These are phyloP conservation scores for Podila epigama DNA, from an alignment of 192 early-diverging fungal species.

Conservation along the genomic window DNA sequence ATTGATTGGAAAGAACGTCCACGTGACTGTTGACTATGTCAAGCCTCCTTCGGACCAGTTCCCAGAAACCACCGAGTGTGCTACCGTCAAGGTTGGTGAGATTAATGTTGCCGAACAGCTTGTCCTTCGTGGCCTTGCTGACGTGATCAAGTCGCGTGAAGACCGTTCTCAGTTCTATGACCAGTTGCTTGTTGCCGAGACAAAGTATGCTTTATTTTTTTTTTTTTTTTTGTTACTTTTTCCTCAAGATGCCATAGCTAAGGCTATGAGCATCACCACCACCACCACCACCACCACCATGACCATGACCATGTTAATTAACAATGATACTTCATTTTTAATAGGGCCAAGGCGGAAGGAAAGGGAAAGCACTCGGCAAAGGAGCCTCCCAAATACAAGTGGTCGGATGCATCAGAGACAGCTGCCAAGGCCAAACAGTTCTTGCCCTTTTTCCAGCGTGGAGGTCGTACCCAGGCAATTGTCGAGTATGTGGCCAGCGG, in stretches of 20 bases:
- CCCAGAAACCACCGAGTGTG: slow-evolving; percentile 85
- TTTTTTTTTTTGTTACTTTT: too few species aligned
- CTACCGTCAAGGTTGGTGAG: slow-evolving; percentile 74
- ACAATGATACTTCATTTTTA: neutral
- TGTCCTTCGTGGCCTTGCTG: slow-evolving; percentile 74
- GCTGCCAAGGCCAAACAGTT: slow-evolving; percentile 86
- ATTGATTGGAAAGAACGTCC: slow-evolving; percentile 86
- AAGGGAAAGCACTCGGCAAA: slow-evolving; percentile 90
- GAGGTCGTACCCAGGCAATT: slow-evolving; percentile 78
- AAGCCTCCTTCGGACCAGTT: slow-evolving; percentile 89
- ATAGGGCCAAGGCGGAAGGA: slow-evolving; percentile 66
- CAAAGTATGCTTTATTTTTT: slow-evolving; percentile 46
- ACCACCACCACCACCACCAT: too few species aligned
- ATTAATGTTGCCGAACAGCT: slow-evolving; percentile 67
- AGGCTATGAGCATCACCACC: too few species aligned
- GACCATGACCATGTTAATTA: neutral
- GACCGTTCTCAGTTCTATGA: slow-evolving; percentile 89
- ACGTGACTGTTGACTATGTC: slow-evolving; percentile 79
- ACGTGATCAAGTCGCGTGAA: slow-evolving; percentile 86
- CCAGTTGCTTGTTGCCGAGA: slow-evolving; percentile 81
- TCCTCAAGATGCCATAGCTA: too few species aligned
- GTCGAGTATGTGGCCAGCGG: slow-evolving; percentile 89
- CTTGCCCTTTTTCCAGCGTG: slow-evolving; percentile 82
- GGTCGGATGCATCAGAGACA: slow-evolving; percentile 84
- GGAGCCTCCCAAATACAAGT: slow-evolving; percentile 74